Evolutionary conservation across 1,284 basidiomycete species (phyloP), one percentile per base, ranked within the genome.

Genomic region (Puccinia horiana): DNA sequence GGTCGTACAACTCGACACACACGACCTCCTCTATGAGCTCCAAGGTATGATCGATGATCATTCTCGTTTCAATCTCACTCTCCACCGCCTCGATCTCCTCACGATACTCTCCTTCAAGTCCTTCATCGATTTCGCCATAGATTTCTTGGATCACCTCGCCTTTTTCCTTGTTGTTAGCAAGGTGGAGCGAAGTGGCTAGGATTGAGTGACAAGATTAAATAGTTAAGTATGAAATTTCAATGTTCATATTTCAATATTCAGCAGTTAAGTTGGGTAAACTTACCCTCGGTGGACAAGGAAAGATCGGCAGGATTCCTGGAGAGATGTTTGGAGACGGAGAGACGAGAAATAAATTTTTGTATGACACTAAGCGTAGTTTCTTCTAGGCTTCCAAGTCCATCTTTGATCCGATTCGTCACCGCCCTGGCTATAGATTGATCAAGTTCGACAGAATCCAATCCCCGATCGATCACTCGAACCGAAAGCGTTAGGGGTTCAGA

Each of bases 11-110:
- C 54, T 82, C 80, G 16, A 63, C 61, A 42, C 72, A 82, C 3
- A 82, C 29, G 14, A 75, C 72, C 37, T 82, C 72, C 42, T 82
- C 80, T n/a, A 82, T 58, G 35, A 82, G 75, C 32, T 82, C 80
- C 18, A 82, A 56, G 35, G 70, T 76, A 26, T 82, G 80, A 42
- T 82, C 80, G 32, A 82, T 73, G 14, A 82, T 82, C 61, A 75
- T 35, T 26, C 35, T 35, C 12, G 37, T 63, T 37, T 82, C 80
- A 63, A 20, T 37, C 26, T 58, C 56, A 20, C 1, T 18, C 49
- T 63, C 56, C 16, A 1, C 26, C 44, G 20, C 42, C 18, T 47
- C 76, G 35, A 54, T n/a, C 35, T 67, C 61, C 18, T 74, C 26
- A 6, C 29, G 16, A 29, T 82, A 76, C 49, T 82, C 72, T 35